These are phyloP conservation scores for Pyrenochaeta sp. DNA, from an alignment of 2,329 filamentous ascomycete species.

Conservation along the genomic window DNA sequence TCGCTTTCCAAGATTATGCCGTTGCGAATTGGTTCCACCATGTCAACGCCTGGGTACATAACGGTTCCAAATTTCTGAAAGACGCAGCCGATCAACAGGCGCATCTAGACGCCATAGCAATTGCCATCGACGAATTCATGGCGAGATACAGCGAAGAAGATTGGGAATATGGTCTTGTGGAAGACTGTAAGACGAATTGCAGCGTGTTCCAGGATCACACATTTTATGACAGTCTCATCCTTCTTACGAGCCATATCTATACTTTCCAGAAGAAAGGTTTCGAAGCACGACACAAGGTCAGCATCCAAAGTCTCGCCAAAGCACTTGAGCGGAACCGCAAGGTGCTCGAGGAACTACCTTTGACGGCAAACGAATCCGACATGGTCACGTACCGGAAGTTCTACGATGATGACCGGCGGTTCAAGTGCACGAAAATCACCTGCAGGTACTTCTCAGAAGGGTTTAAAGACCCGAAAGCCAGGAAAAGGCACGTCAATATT, in stretches of 20 bases:
- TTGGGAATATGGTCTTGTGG: conserved; percentile 19
- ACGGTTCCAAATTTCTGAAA: conserved; percentile 25
- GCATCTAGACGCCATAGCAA: conserved; percentile 10
- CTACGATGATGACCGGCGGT: conserved; percentile 51
- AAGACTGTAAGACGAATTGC: conserved; percentile 24
- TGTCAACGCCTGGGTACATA: conserved; percentile 35
- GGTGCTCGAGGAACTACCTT: conserved; percentile 38
- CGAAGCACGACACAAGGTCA: conserved; percentile 39
- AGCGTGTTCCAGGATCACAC: conserved; percentile 14
- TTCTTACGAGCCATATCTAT: conserved; percentile 42
- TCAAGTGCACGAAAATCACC: conserved; percentile 54
- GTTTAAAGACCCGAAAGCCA: conserved; percentile 40
- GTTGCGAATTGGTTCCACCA: conserved; percentile 42
- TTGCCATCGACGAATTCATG: conserved; percentile 34
- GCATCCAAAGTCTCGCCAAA: conserved; percentile 35
- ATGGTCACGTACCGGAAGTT: conserved; percentile 25
- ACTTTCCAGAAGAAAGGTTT: conserved; percentile 41
- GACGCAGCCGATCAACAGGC: conserved; percentile 4
- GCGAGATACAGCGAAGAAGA: conserved; percentile 25
- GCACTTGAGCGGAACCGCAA: conserved; percentile 40
- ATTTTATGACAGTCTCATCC: conserved; percentile 33
- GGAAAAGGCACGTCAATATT: conserved; percentile 49
- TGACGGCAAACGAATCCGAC: conserved; percentile 11
- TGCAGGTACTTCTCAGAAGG: conserved; percentile 57
- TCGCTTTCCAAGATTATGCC: conserved; percentile 42